Evolutionary conservation across 176 grass and related monocot species (phyloP), one percentile per base, ranked within the genome.

Genomic region (Cenchrus americanus): DNA sequence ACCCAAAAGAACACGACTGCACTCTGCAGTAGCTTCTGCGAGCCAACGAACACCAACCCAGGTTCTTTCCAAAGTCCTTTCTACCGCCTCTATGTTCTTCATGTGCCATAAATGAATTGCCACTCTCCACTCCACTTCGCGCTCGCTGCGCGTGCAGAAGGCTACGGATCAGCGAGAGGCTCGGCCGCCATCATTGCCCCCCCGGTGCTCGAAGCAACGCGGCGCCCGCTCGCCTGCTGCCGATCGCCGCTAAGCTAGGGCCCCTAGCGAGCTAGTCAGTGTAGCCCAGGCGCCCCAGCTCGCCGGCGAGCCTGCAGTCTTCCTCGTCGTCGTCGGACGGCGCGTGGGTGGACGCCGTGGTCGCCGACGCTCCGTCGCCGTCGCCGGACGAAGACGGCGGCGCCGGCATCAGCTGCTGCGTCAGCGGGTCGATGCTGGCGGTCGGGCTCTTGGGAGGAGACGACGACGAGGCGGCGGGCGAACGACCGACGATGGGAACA

Each of bases 321-420:
- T 86, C 88, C 12, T 82, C 84, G 26, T 67, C 87, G 48, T 97
- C 91, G 48, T 97, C 94, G 6, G 87, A 91, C 26, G 88, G 83
- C 51, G 86, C 89, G 69, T 88, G 93, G n/a, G 83, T 86, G 14
- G 93, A 95, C 21, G 88, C 8, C 6, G 93, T 89, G 22, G 91
- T 89, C 5, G 91, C 94, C 8, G 94, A 94, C 14, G 96, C 91
- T 32, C 86, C 93, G 54, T 92, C 93, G 23, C 80, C 93, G 48
- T 94, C 93, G 23, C 80, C 88, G 34, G 92, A 90, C 0, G 85
- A 89, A 3, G 73, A 83, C 5, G 79, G 52, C 3, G 50, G 85
- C 23, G 51, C 58, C 10, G 75, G 68, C 11, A 75, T 81, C 11
- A 73, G 82, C 64, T 66, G 72, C 77, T 59, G 70, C 46, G 76